phyloP scores from a whole-genome alignment of 768 basidiomycete genomes.

The Boletus tylopilopsis region DNA sequence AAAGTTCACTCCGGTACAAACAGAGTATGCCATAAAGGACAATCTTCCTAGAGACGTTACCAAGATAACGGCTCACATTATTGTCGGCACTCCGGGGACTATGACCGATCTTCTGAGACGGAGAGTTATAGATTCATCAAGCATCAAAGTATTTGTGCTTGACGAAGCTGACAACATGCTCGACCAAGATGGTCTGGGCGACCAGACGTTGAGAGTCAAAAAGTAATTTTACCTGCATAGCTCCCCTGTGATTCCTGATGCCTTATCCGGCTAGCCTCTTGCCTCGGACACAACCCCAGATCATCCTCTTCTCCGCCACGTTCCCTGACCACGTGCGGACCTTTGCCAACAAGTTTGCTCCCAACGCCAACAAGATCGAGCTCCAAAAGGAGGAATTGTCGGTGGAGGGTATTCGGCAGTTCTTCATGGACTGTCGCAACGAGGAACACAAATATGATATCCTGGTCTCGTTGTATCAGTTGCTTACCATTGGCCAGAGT shows the following conservation, averaged over 20 bases:
- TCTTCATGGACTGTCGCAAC: slow-evolving; percentile 93
- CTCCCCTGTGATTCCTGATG: slow-evolving; percentile 11
- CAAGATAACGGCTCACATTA: slow-evolving; percentile 79
- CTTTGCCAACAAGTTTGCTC: slow-evolving; percentile 94
- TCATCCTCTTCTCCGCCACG: slow-evolving; percentile 96
- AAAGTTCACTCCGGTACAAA: slow-evolving; percentile 89
- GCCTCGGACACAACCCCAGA: slow-evolving; percentile 61
- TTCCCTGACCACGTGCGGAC: slow-evolving; percentile 90
- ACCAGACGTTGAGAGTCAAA: slow-evolving; percentile 90
- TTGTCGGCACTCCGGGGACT: slow-evolving; percentile 96
- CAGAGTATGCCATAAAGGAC: slow-evolving; percentile 94
- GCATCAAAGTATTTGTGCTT: slow-evolving; percentile 89
- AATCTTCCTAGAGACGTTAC: slow-evolving; percentile 63
- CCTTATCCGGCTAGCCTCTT: slow-evolving; percentile 45
- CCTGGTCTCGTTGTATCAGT: slow-evolving; percentile 81
- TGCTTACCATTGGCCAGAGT: slow-evolving; percentile 94
- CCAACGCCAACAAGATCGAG: slow-evolving; percentile 93
- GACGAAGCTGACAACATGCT: slow-evolving; percentile 99
- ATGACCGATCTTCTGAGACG: slow-evolving; percentile 82
- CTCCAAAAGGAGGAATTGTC: slow-evolving; percentile 91
- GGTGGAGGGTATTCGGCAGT: slow-evolving; percentile 92
- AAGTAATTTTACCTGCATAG: slow-evolving; percentile 52
- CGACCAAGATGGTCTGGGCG: slow-evolving; percentile 89
- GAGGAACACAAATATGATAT: slow-evolving; percentile 96
- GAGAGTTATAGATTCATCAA: slow-evolving; percentile 71